These are phyloP conservation scores for Capsella bursapastoris DNA, from an alignment of 345 rosid genomes.

Conservation along the genomic window DNA sequence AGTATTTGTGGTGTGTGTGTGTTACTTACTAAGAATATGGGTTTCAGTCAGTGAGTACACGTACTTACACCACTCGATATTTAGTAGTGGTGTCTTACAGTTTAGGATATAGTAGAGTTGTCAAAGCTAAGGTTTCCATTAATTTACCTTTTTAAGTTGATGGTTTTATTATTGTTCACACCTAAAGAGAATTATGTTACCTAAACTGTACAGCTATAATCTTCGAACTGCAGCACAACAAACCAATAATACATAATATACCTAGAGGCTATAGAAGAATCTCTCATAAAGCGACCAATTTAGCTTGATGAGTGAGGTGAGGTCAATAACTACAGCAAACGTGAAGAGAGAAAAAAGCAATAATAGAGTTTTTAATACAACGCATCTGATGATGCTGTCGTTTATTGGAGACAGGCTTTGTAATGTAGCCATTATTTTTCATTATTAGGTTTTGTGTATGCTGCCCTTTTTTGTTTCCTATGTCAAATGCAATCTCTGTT, in stretches of 20 bases:
- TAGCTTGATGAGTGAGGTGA: neutral
- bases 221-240: conserved; percentile 1
- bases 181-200: neutral
- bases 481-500: conserved; percentile 8
- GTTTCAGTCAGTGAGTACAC: neutral
- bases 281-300: conserved; percentile 4
- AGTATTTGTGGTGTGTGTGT: neutral
- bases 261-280: conserved; percentile 25
- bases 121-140: neutral
- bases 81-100: neutral
- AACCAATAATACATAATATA: neutral
- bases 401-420: conserved; percentile 37
- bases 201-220: conserved; percentile 8
- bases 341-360: conserved; percentile 14
- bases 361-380: conserved; percentile 32
- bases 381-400: conserved; percentile 22
- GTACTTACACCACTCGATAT: neutral
- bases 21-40: neutral
- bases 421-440: conserved; percentile 33
- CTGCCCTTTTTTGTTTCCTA: neutral
- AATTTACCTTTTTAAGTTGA: too few species aligned
- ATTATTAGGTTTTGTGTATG: conserved; percentile 6
- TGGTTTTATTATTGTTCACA: neutral
- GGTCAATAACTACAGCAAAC: conserved; percentile 8
- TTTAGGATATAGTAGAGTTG: conserved; percentile 1